Evolutionary conservation across 208 protist genomes (phyloP).

Genomic region (Trypanosoma platydactyli): DNA sequence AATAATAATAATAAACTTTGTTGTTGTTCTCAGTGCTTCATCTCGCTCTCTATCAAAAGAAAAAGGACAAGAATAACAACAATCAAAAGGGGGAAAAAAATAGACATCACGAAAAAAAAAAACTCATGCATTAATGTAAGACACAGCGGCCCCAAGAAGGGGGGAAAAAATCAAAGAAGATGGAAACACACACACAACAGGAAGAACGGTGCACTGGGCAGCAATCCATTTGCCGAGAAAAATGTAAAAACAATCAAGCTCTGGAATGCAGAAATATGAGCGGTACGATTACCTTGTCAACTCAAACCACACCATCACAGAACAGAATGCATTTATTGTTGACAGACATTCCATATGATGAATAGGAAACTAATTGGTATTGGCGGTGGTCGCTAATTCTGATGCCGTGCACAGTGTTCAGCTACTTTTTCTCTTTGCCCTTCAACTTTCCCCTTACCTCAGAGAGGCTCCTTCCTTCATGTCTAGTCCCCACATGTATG

Average conservation of each 20-base stretch:
- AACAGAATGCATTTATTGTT: too few relatives aligned
- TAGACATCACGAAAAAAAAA: conserved; percentile 23
- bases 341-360: too few relatives aligned
- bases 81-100: conserved; percentile 12
- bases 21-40: too few relatives aligned
- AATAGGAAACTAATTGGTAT: not conserved
- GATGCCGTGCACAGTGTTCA: not conserved
- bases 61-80: not conserved
- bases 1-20: too few relatives aligned
- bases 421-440: too few relatives aligned
- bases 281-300: too few relatives aligned
- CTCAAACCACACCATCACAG: too few relatives aligned
- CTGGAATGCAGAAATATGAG: too few relatives aligned
- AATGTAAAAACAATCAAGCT: too few relatives aligned
- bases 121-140: conserved; percentile 2
- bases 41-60: too few relatives aligned
- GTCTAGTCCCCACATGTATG: not conserved
- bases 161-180: conserved; percentile 20
- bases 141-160: conserved; percentile 11
- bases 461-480: too few relatives aligned
- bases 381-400: not conserved
- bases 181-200: conserved; percentile 15
- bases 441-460: too few relatives aligned
- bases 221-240: not conserved
- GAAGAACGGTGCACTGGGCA: conserved; percentile 4